Conservation (phyloP, 352 stramenopile genomes). For the Pythium chondricola region DNA sequence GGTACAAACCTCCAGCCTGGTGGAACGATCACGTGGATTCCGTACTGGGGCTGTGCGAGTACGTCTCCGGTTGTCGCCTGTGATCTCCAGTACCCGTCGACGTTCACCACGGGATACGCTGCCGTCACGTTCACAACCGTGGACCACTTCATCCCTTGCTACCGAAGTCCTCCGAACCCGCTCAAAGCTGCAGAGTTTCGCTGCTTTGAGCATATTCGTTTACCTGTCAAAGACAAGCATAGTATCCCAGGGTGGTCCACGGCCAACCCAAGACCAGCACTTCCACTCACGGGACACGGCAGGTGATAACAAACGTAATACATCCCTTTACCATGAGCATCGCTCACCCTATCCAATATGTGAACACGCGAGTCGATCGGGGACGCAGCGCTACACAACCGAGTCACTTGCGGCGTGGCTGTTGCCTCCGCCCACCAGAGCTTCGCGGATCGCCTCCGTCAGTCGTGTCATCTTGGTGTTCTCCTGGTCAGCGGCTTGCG, state of each 20-base stretch:
- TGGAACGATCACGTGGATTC: slow-evolving; percentile 66
- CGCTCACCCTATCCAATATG: no score
- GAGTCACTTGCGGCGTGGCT: slow-evolving; percentile 11
- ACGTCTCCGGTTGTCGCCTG: slow-evolving; percentile 50
- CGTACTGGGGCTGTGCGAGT: slow-evolving; percentile 73
- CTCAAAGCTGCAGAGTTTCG: slow-evolving; percentile 62
- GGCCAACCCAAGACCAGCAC: no score
- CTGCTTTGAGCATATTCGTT: slow-evolving; percentile 60
- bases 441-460: slow-evolving; percentile 51
- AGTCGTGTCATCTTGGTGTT: slow-evolving; percentile 53
- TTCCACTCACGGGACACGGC: no score
- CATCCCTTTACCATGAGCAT: no score
- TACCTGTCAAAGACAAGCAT: slow-evolving; percentile 74
- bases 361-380: no score
- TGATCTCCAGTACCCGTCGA: slow-evolving; percentile 62
- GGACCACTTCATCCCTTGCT: slow-evolving; percentile 85
- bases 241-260: slow-evolving; percentile 78
- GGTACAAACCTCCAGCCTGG: slow-evolving; percentile 73
- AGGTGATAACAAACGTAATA: no score
- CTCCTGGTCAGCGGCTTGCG: slow-evolving; percentile 41
- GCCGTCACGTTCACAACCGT: slow-evolving; percentile 61
- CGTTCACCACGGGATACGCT: slow-evolving; percentile 59
- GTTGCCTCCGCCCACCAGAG: slow-evolving; percentile 31
- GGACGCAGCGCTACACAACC: slow-evolving; percentile 12
- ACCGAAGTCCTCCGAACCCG: slow-evolving; percentile 68